Evolutionary conservation across 2,329 filamentous ascomycete species (phyloP).

Genomic region (Colletotrichum tamarilloi): DNA sequence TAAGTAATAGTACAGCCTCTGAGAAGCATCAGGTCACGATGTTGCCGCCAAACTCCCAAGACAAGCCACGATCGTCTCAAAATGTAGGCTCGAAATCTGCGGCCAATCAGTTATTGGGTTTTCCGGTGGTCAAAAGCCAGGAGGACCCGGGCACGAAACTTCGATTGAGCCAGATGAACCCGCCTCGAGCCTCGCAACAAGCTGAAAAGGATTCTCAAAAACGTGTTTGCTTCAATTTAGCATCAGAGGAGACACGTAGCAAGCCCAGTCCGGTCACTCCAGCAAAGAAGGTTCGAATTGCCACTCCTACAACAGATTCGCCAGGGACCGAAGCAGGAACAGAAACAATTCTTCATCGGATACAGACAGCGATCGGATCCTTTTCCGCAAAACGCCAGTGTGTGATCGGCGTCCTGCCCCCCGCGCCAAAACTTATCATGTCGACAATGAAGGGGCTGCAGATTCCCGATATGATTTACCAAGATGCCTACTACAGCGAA

Average conservation of each 20-base stretch:
- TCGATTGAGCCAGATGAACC: conserved; percentile 70
- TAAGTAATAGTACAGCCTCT: not conserved
- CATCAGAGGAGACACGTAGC: conserved; percentile 17
- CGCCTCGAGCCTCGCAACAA: conserved; percentile 11
- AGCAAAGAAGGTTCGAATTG: conserved; percentile 8
- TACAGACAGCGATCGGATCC: conserved; percentile 6
- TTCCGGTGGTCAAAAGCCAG: conserved; percentile 82
- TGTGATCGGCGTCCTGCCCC: conserved; percentile 45
- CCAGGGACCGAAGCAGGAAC: conserved; percentile 19
- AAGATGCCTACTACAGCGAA: conserved; percentile 86
- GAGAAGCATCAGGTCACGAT: conserved; percentile 7
- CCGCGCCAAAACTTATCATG: conserved; percentile 55
- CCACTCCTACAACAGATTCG: conserved; percentile 32
- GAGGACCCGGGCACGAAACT: conserved; percentile 71
- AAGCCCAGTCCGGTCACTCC: conserved; percentile 26
- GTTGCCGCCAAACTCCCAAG: conserved; percentile 9
- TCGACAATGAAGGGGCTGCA: conserved; percentile 67
- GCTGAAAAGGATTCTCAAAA: conserved; percentile 41
- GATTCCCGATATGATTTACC: conserved; percentile 79
- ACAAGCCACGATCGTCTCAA: conserved; percentile 19
- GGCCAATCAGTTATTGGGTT: conserved; percentile 64
- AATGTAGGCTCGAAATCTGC: conserved; percentile 8
- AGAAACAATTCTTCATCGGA: conserved; percentile 3
- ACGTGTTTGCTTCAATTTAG: conserved; percentile 47
- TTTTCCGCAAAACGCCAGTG: conserved; percentile 42